Evolutionary conservation across 306 rosid species (phyloP), one percentile per base, ranked within the genome.

Genomic region (Quercus dentata): DNA sequence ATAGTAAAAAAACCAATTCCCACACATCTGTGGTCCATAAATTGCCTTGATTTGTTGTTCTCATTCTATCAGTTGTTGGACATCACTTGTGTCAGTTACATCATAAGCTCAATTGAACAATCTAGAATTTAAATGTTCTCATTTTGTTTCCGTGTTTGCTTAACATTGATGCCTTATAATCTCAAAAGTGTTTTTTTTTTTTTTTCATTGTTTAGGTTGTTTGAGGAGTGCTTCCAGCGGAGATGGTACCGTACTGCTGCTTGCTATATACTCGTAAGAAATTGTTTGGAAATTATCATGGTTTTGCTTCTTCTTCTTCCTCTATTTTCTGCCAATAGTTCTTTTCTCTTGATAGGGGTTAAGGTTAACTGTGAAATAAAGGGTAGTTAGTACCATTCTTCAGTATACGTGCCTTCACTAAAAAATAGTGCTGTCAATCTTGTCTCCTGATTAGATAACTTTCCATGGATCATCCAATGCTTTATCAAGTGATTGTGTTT

Each of bases 191-290:
- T 72, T 21, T 28, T 71, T 83, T 56, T 74, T 74, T 11, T 61
- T 10, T 19, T 68, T 54, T 17, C 71, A 67, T 57, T 70, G 80
- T 82, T 67, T 85, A 95, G 99, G 89, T 85, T 95, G 88, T 95
- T 95, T 79, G 99, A 95, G 90, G 99, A 95, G 85, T 95, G 99
- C 89, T 92, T 95, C 88, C 97, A 95, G 82, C 91, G 91, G 56
- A 93, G 99, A 89, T 95, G 99, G 98, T 95, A 90, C 76, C 92
- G 98, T 30, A 92, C 99, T 80, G 99, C 93, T 71, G 99, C 99
- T 78, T 93, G 99, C 80, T 95, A 91, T 86, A 95, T 95, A 87
- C 98, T 95, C 52, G 98, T 93, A 90, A 95, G 94, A 80, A 75
- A 58, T 71, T 54, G 69, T 6, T 68, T 56, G 63, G 25, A 41